Evolutionary conservation across 371 early-diverging fungal species (phyloP), one percentile per base, ranked within the genome.

Genomic region (Mortierella sp.): DNA sequence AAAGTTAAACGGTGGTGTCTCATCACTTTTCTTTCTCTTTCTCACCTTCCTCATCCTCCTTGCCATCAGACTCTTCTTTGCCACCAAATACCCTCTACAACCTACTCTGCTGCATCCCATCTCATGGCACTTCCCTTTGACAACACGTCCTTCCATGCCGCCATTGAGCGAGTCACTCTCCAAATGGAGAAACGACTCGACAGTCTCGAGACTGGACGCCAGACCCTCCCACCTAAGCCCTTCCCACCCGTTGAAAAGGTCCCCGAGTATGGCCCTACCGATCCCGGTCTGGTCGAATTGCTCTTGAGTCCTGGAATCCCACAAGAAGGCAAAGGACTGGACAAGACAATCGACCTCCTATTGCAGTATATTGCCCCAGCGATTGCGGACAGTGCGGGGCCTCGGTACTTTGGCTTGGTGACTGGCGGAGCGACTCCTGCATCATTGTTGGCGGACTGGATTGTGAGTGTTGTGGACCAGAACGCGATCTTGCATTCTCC

Each of bases 141-240:
- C 79, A 92, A 94, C 89, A 99, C 99, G 51, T 96, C 96, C 79
- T 99, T 99, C 94, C 99, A 99, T 93, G 98, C 99, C 76, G 98
- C 96, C 70, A 92, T 63, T 29, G 35, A 3, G 16, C 63, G 63
- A 4, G 35, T 63, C 35, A 63, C 63, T 35, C 29, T 29, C 29
- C 18, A 63, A 63, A 63, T 63, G 63, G 29, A 16, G 35, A 32
- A 35, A 12, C 63, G 63, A 32, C 63, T 63, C 18, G 63, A 63
- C 35, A 63, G 35, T 71, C 63, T 63, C 7, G 63, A 63, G 35
- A 35, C 63, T 35, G 7, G 48, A 32, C 82, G 75, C 10, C 75
- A 77, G 44, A 75, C 82, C 2, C 71, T 82, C 0, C 78, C 82
- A n/a, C 55, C 46, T 0, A 41, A 48, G 6, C 77, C 82, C 70